phyloP scores from a whole-genome alignment of 2,329 filamentous ascomycete species.

The Raffaelea albimanens region DNA sequence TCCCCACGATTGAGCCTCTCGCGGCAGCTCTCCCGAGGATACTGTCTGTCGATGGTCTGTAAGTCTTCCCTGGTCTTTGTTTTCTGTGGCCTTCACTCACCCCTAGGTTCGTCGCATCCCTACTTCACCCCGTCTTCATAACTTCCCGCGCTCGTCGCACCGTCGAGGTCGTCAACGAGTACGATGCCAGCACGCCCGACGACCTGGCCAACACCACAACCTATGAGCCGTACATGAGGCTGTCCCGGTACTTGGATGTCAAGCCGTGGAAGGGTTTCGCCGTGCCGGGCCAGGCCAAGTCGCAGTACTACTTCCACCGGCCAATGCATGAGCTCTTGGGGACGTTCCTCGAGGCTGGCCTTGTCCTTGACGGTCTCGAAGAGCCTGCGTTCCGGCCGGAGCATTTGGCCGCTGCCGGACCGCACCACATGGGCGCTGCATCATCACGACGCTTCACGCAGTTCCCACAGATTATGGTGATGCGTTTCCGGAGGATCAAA shows the following conservation, averaged over 20 bases:
- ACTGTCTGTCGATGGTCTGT: slow-evolving; percentile 30
- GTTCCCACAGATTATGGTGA: slow-evolving; percentile 25
- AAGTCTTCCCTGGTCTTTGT: slow-evolving; percentile 15
- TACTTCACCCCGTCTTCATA: slow-evolving; percentile 40
- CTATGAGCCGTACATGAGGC: slow-evolving; percentile 24
- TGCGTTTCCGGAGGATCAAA: slow-evolving; percentile 16
- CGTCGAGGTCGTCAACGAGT: slow-evolving; percentile 23
- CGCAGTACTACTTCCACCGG: slow-evolving; percentile 15
- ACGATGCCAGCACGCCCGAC: slow-evolving; percentile 15
- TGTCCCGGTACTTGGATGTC: slow-evolving; percentile 32
- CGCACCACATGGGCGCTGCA: background rate
- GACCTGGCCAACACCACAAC: slow-evolving; percentile 18
- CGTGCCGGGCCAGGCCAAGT: slow-evolving; percentile 21
- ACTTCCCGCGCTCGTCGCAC: slow-evolving; percentile 30
- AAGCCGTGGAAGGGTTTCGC: slow-evolving; percentile 27
- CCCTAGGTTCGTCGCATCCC: slow-evolving; percentile 32
- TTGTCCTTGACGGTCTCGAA: slow-evolving; percentile 35
- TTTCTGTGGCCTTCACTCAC: slow-evolving; percentile 12
- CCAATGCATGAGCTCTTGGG: slow-evolving; percentile 32
- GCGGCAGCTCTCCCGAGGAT: slow-evolving; percentile 29
- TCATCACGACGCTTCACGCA: slow-evolving; percentile 29
- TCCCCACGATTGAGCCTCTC: slow-evolving; percentile 31
- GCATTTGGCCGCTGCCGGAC: slow-evolving; percentile 17
- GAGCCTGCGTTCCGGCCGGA: slow-evolving; percentile 32
- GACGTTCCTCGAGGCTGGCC: slow-evolving; percentile 29